These are phyloP conservation scores for Scorias spongiosa DNA, from an alignment of 2,329 filamentous ascomycete species.

Conservation along the genomic window DNA sequence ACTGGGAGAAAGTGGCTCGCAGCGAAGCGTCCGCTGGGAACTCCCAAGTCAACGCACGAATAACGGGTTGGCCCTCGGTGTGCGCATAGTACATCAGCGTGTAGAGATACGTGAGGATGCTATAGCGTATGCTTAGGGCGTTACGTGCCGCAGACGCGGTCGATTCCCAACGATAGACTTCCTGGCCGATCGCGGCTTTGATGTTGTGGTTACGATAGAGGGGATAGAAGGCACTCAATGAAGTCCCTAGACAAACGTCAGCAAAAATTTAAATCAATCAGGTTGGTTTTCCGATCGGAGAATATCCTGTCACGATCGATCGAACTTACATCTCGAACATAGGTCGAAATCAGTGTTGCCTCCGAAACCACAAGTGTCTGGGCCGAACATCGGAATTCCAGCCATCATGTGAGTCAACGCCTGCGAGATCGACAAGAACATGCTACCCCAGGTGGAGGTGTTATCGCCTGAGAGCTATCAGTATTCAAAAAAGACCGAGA, in stretches of 20 bases:
- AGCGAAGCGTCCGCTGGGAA: slow-evolving; percentile 53
- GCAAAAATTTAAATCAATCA: no score
- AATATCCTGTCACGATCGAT: no score
- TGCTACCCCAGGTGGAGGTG: slow-evolving; percentile 10
- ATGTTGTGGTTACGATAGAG: slow-evolving; percentile 64
- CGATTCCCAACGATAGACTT: slow-evolving; percentile 50
- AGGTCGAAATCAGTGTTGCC: slow-evolving; percentile 14
- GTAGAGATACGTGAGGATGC: slow-evolving; percentile 58
- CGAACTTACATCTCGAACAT: slow-evolving; percentile 9
- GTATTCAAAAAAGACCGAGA: no score
- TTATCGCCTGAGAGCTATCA: slow-evolving; percentile 6
- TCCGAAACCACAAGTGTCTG: slow-evolving; percentile 16
- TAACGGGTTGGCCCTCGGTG: slow-evolving; percentile 48
- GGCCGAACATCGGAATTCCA: slow-evolving; percentile 16
- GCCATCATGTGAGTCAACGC: slow-evolving; percentile 12
- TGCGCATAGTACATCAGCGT: slow-evolving; percentile 55
- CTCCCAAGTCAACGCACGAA: slow-evolving; percentile 58
- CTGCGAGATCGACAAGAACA: slow-evolving; percentile 15
- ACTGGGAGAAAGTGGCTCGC: slow-evolving; percentile 48
- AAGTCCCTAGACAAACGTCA: slow-evolving; percentile 5
- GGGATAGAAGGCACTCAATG: slow-evolving; percentile 51
- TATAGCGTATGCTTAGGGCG: slow-evolving; percentile 54
- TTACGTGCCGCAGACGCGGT: slow-evolving; percentile 45
- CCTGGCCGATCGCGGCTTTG: slow-evolving; percentile 43
- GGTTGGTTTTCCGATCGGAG: no score